phyloP scores from a whole-genome alignment of 768 basidiomycete species.

The Pilatotrama ljubarskyi region DNA sequence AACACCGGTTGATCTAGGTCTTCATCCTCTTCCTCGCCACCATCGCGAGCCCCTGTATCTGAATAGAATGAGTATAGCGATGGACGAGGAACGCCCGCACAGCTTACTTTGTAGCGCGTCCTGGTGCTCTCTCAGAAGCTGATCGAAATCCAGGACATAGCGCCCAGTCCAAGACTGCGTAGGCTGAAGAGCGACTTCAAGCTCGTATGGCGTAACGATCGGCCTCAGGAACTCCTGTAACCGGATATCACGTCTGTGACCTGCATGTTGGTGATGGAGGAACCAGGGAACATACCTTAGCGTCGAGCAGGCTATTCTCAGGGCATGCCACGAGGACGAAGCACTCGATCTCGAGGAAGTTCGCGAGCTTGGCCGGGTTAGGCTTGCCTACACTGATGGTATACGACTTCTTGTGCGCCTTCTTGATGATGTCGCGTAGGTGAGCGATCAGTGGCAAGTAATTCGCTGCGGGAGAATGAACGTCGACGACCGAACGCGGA shows the following conservation, averaged over 20 bases:
- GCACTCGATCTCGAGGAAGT: constrained; percentile 95
- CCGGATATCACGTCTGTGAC: neutral
- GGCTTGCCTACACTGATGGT: constrained; percentile 95
- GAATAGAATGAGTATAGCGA: constrained; percentile 6
- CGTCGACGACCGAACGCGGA: neutral
- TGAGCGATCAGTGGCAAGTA: constrained; percentile 85
- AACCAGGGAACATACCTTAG: constrained; percentile 49
- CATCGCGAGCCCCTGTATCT: neutral
- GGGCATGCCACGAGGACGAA: constrained; percentile 94
- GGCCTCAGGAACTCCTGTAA: constrained; percentile 83
- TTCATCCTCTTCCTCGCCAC: constrained; percentile 33
- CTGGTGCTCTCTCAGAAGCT: constrained; percentile 45
- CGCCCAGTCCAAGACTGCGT: constrained; percentile 72
- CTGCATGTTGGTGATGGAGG: neutral
- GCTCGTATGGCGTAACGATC: constrained; percentile 92
- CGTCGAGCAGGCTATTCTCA: constrained; percentile 83
- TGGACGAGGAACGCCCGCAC: neutral
- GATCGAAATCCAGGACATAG: constrained; percentile 79
- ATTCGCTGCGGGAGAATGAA: constrained; percentile 48
- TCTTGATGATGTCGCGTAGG: constrained; percentile 67
- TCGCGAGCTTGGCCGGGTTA: constrained; percentile 92
- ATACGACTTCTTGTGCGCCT: constrained; percentile 84
- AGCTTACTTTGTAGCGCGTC: constrained; percentile 16
- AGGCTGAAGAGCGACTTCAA: constrained; percentile 74
- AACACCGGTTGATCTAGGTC: constrained; percentile 79